phyloP scores from a whole-genome alignment of 495 filamentous ascomycete species.

The Lasiosphaeria miniovina region DNA sequence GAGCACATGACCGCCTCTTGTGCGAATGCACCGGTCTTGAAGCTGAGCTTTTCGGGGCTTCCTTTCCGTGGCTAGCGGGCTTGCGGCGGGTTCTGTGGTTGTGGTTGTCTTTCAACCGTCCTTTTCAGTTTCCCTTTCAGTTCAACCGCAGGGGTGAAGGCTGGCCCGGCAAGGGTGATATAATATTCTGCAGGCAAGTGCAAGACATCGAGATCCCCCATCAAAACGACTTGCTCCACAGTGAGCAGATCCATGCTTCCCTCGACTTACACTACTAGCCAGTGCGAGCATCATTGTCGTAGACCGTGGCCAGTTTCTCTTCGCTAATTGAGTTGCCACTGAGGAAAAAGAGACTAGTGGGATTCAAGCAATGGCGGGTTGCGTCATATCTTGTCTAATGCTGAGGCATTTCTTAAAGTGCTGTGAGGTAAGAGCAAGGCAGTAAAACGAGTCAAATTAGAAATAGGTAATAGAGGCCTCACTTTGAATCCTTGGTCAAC shows the following conservation, averaged over 20 bases:
- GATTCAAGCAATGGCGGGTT: not conserved
- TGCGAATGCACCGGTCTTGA: not conserved
- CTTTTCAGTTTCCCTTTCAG: too few relatives aligned
- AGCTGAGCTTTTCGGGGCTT: not conserved
- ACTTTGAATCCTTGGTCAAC: too few relatives aligned
- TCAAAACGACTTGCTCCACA: slow-evolving; percentile 3
- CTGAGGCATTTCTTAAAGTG: slow-evolving; percentile 13
- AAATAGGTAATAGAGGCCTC: not conserved
- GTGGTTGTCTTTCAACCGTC: too few relatives aligned
- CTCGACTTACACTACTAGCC: not conserved
- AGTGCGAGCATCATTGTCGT: too few relatives aligned
- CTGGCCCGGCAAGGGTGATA: not conserved
- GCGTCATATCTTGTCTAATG: slow-evolving; percentile 19
- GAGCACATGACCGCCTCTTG: slow-evolving; percentile 1
- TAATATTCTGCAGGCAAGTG: not conserved
- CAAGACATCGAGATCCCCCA: slow-evolving; percentile 3
- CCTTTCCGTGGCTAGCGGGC: slow-evolving; percentile 4
- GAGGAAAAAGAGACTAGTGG: slow-evolving; percentile 3
- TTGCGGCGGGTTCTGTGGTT: not conserved
- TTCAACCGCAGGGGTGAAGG: too few relatives aligned
- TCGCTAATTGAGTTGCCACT: slow-evolving; percentile 26
- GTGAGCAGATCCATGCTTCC: not conserved
- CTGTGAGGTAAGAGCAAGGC: not conserved
- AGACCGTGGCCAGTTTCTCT: slow-evolving; percentile 18
- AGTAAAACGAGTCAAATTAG: not conserved